phyloP scores from a whole-genome alignment of 2,329 filamentous ascomycete genomes.

The Colletotrichum orchidophilum region DNA sequence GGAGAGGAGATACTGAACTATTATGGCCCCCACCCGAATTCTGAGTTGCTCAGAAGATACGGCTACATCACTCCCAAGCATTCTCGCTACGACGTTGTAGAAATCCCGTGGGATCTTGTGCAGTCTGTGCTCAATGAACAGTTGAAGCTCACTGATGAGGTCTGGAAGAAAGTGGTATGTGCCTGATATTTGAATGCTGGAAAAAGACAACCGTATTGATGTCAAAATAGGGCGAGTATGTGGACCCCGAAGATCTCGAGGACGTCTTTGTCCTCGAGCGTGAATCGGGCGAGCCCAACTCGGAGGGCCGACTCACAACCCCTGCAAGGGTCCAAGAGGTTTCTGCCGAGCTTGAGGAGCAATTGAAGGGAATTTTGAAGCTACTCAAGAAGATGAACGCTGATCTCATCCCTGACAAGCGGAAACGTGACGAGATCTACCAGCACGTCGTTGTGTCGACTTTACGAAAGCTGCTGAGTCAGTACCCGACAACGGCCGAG shows the following conservation, averaged over 20 bases:
- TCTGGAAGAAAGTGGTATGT: conserved; percentile 55
- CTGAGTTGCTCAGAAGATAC: conserved; percentile 84
- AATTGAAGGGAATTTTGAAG: conserved; percentile 61
- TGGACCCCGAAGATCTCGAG: conserved; percentile 76
- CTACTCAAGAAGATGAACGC: conserved; percentile 55
- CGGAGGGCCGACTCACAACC: conserved; percentile 54
- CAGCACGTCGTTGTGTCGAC: conserved; percentile 50
- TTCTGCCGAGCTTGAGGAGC: conserved; percentile 61
- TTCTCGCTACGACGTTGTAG: conserved; percentile 81
- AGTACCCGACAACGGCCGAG: conserved; percentile 53
- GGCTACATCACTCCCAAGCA: conserved; percentile 88
- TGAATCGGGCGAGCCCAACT: conserved; percentile 60
- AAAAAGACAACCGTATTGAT: conserved; percentile 36
- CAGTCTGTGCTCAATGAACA: conserved; percentile 52
- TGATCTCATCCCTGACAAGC: conserved; percentile 57
- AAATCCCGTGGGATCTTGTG: conserved; percentile 73
- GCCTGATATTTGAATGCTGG: conserved; percentile 35
- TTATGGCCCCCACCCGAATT: conserved; percentile 85
- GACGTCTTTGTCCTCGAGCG: conserved; percentile 77
- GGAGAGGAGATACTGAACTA: conserved; percentile 89
- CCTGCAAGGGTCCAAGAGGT: conserved; percentile 51
- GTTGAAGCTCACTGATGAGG: conserved; percentile 47
- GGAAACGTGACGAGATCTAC: conserved; percentile 57
- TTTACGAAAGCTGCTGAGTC: conserved; percentile 48
- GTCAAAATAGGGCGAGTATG: conserved; percentile 42